phyloP scores from a whole-genome alignment of 306 rosid genomes.

The Begonia peltatifolia region DNA sequence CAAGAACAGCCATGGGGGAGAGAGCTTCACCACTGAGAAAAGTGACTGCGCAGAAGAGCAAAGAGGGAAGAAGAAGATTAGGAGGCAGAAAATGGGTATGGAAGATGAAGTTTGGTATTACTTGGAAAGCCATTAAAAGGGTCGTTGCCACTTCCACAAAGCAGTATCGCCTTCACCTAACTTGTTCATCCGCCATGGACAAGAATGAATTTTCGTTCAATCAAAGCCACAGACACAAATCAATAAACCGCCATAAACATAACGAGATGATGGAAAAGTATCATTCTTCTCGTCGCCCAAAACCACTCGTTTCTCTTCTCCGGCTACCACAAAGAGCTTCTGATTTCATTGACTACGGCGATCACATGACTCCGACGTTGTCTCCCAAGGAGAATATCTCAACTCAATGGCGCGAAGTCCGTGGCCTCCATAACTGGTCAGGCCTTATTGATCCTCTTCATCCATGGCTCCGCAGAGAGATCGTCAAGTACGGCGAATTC shows the following conservation, averaged over 20 bases:
- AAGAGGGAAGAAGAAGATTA: constrained; percentile 3
- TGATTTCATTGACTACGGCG: constrained; percentile 9
- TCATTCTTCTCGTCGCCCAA: background rate
- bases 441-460: constrained; percentile 38
- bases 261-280: background rate
- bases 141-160: background rate
- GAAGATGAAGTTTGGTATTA: constrained; percentile 5
- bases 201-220: background rate
- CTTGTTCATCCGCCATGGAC: constrained; percentile 3
- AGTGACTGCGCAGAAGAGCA: background rate
- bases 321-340: constrained; percentile 7
- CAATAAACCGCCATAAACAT: background rate
- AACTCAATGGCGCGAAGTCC: constrained; percentile 36
- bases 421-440: constrained; percentile 34
- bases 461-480: constrained; percentile 42
- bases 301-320: constrained; percentile 9
- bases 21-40: background rate
- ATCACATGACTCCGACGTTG: constrained; percentile 25
- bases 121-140: constrained; percentile 1
- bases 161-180: constrained; percentile 3
- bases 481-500: constrained; percentile 63
- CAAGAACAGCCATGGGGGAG: background rate
- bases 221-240: background rate
- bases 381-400: constrained; percentile 48
- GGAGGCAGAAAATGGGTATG: constrained; percentile 9